These are phyloP conservation scores for Diaporthe destruens DNA, from an alignment of 2,329 filamentous ascomycete genomes.

Conservation along the genomic window DNA sequence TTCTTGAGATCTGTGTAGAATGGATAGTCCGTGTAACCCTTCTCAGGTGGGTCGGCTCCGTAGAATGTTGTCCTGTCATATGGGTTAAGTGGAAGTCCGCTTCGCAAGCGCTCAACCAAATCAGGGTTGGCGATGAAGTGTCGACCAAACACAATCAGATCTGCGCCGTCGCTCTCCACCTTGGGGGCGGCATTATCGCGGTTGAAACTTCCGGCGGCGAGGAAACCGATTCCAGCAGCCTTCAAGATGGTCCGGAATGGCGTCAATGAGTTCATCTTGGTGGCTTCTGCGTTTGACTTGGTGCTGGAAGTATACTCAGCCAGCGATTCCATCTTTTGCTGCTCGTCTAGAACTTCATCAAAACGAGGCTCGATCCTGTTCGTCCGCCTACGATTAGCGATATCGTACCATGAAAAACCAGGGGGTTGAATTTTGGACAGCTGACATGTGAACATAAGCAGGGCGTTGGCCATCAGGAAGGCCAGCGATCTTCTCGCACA, in stretches of 20 bases:
- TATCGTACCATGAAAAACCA: background rate
- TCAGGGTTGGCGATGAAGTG: slow-evolving; percentile 64
- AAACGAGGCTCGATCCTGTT: slow-evolving; percentile 60
- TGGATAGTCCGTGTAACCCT: slow-evolving; percentile 55
- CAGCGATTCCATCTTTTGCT: slow-evolving; percentile 57
- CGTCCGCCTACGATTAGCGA: background rate
- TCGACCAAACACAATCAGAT: slow-evolving; percentile 61
- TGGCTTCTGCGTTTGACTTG: slow-evolving; percentile 9
- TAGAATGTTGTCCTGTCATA: slow-evolving; percentile 64
- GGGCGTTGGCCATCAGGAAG: slow-evolving; percentile 52
- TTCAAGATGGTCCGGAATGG: slow-evolving; percentile 57
- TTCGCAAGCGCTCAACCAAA: slow-evolving; percentile 57
- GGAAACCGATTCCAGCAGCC: slow-evolving; percentile 56
- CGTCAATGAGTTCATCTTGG: slow-evolving; percentile 49
- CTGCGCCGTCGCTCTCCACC: slow-evolving; percentile 55
- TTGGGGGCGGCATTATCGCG: slow-evolving; percentile 56
- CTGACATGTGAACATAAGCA: slow-evolving; percentile 60
- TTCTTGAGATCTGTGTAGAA: slow-evolving; percentile 46
- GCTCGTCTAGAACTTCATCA: slow-evolving; percentile 60
- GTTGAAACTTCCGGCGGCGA: slow-evolving; percentile 64
- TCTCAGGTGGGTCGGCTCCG: slow-evolving; percentile 43
- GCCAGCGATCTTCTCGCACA: slow-evolving; percentile 51
- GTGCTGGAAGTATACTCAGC: slow-evolving; percentile 47
- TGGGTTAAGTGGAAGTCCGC: slow-evolving; percentile 56
- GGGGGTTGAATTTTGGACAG: no score